These are phyloP conservation scores for Trametes versicolor DNA, from an alignment of 1,284 basidiomycete genomes.

Conservation along the genomic window DNA sequence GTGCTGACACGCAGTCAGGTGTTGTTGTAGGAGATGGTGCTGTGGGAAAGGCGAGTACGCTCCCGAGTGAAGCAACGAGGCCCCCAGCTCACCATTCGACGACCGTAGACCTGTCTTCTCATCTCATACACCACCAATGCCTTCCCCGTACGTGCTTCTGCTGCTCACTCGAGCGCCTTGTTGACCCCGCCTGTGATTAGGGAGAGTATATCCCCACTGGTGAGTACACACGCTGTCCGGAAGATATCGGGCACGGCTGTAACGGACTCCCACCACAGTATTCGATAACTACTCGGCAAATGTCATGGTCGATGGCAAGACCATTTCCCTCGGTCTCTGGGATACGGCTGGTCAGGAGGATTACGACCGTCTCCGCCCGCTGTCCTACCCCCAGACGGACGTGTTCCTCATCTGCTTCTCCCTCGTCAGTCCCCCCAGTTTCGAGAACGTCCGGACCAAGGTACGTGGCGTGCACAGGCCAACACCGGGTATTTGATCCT, in stretches of 20 bases:
- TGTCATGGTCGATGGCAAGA: conserved; percentile 99
- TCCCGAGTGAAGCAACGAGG: conserved; percentile 10
- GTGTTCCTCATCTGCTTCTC: conserved; percentile 99
- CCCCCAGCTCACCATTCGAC: conserved; percentile 25
- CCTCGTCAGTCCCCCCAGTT: conserved; percentile 95
- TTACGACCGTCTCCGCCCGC: conserved; percentile 96
- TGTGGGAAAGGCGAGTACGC: conserved; percentile 89
- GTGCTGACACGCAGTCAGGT: conserved; percentile 58
- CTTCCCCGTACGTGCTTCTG: conserved; percentile 77
- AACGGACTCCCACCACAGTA: conserved; percentile 55
- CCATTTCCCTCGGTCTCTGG: conserved; percentile 97
- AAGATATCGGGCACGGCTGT: conserved; percentile 2
- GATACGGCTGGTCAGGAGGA: conserved; percentile 99
- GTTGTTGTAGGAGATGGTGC: conserved; percentile 99
- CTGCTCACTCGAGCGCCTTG: conserved; percentile 32
- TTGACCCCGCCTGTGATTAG: conserved; percentile 51
- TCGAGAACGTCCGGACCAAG: conserved; percentile 99
- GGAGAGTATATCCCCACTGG: conserved; percentile 98
- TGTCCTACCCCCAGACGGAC: conserved; percentile 99
- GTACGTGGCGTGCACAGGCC: conserved; percentile 52
- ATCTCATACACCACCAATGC: conserved; percentile 98
- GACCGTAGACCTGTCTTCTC: conserved; percentile 89
- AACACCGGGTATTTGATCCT: conserved; percentile 23
- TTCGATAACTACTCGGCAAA: conserved; percentile 97
- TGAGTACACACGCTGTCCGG: conserved; percentile 45